Evolutionary conservation across 208 protist genomes (phyloP).

Genomic region (Angomonas deanei): DNA sequence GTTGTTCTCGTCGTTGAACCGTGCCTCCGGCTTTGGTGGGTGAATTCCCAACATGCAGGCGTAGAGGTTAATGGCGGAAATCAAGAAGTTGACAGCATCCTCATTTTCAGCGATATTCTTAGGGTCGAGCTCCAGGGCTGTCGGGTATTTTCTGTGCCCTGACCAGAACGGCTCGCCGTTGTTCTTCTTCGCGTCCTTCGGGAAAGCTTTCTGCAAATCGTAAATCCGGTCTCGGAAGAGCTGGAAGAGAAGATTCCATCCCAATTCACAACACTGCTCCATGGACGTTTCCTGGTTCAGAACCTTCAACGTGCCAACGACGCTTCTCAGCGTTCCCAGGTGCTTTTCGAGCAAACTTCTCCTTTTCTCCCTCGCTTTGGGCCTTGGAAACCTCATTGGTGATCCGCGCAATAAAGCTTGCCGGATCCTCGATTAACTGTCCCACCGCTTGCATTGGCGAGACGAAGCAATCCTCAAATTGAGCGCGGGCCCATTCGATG

Average conservation of each 20-base stretch:
- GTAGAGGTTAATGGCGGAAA: constrained; percentile 73
- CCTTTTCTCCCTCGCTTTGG: constrained; percentile 60
- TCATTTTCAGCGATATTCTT: constrained; percentile 15
- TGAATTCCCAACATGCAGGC: constrained; percentile 85
- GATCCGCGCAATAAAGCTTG: constrained; percentile 56
- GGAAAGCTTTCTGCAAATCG: constrained; percentile 97
- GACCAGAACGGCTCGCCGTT: constrained; percentile 92
- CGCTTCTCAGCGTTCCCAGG: constrained; percentile 34
- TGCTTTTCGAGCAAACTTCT: constrained; percentile 80
- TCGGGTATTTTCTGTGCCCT: constrained; percentile 83
- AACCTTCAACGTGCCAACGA: constrained; percentile 51
- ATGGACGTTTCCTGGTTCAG: constrained; percentile 54
- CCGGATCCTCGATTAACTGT: constrained; percentile 77
- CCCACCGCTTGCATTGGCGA: constrained; percentile 74
- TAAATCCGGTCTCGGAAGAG: constrained; percentile 95
- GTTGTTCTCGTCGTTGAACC: constrained; percentile 75
- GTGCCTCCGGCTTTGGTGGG: constrained; percentile 70
- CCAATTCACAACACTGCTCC: constrained; percentile 94
- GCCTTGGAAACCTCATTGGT: constrained; percentile 49
- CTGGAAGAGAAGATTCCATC: constrained; percentile 93
- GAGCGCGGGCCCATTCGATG: constrained; percentile 94
- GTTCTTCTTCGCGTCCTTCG: constrained; percentile 92
- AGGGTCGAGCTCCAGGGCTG: constrained; percentile 25
- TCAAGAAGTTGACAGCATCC: constrained; percentile 65
- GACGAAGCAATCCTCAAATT: constrained; percentile 92